phyloP scores from a whole-genome alignment of 352 stramenopile species.

The Phytophthora boehmeriae region DNA sequence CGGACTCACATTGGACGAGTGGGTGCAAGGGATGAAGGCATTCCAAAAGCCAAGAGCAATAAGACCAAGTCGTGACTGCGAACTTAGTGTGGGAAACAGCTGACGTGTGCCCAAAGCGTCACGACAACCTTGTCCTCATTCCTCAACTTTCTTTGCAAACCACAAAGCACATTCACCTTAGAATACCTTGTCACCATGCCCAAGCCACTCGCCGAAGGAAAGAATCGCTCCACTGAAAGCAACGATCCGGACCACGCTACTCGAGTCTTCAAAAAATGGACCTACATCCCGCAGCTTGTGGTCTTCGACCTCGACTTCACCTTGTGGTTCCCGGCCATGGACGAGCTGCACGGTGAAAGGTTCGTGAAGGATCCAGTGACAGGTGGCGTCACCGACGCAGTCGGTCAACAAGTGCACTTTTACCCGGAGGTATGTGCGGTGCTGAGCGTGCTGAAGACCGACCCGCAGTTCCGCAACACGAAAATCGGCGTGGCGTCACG shows the following conservation, averaged over 20 bases:
- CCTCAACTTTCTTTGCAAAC: background rate
- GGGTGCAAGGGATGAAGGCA: conserved; percentile 65
- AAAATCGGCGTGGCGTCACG: conserved; percentile 60
- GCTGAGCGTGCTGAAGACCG: conserved; percentile 63
- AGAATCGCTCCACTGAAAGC: conserved; percentile 25
- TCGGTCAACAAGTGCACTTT: conserved; percentile 77
- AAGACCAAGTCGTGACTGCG: background rate
- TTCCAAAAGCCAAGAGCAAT: conserved; percentile 57
- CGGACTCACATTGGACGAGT: conserved; percentile 64
- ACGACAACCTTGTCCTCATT: background rate
- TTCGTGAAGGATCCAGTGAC: conserved; percentile 62
- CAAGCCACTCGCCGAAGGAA: conserved; percentile 18
- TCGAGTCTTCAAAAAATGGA: conserved; percentile 42
- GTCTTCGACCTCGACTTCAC: conserved; percentile 81
- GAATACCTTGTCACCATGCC: conserved; percentile 15
- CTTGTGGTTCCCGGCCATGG: conserved; percentile 85
- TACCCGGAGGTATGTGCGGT: conserved; percentile 74
- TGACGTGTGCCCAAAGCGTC: background rate
- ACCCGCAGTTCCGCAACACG: conserved; percentile 60
- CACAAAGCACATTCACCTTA: background rate
- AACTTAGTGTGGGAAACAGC: background rate
- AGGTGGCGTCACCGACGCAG: conserved; percentile 65
- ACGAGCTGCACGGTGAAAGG: conserved; percentile 73
- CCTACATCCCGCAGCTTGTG: conserved; percentile 60
- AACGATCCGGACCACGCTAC: conserved; percentile 12